Evolutionary conservation across 1,284 basidiomycete species (phyloP).

Genomic region (Cerrena zonata): DNA sequence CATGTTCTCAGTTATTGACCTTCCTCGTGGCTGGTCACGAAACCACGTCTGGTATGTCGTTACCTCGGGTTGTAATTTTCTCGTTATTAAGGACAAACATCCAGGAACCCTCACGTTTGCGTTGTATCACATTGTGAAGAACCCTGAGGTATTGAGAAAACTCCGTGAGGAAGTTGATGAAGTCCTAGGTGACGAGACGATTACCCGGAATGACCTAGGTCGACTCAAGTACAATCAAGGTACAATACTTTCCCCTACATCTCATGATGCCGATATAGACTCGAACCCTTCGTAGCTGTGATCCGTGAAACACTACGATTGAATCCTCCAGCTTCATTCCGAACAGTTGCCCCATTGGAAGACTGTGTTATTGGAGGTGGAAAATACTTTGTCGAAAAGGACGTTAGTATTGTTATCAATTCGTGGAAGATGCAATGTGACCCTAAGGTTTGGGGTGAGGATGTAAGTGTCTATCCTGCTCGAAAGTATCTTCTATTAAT

Average conservation of each 20-base stretch:
- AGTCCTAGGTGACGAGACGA: constrained; percentile 34
- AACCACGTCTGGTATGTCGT: constrained; percentile 37
- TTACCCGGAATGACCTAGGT: constrained; percentile 33
- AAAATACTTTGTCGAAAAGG: constrained; percentile 37
- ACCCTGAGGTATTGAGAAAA: constrained; percentile 38
- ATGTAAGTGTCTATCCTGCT: constrained; percentile 27
- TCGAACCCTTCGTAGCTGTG: too few relatives aligned
- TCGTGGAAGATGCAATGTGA: constrained; percentile 37
- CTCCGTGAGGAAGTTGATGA: constrained; percentile 43
- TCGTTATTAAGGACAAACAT: too few relatives aligned
- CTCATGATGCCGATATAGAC: too few relatives aligned
- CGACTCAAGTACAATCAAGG: constrained; percentile 41
- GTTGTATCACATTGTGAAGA: constrained; percentile 41
- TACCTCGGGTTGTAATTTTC: too few relatives aligned
- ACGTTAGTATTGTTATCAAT: constrained; percentile 27
- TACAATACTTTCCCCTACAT: too few relatives aligned
- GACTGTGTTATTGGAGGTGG: constrained; percentile 37
- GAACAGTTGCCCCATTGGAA: constrained; percentile 30
- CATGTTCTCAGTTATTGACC: constrained; percentile 26
- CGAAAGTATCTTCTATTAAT: background rate
- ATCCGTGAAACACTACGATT: constrained; percentile 45
- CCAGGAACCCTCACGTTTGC: constrained; percentile 35
- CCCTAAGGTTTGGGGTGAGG: constrained; percentile 44
- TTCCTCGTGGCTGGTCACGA: constrained; percentile 54
- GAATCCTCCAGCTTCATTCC: constrained; percentile 36